Conservation (phyloP, 148 eudicot genomes). For the Cornus suecica region DNA sequence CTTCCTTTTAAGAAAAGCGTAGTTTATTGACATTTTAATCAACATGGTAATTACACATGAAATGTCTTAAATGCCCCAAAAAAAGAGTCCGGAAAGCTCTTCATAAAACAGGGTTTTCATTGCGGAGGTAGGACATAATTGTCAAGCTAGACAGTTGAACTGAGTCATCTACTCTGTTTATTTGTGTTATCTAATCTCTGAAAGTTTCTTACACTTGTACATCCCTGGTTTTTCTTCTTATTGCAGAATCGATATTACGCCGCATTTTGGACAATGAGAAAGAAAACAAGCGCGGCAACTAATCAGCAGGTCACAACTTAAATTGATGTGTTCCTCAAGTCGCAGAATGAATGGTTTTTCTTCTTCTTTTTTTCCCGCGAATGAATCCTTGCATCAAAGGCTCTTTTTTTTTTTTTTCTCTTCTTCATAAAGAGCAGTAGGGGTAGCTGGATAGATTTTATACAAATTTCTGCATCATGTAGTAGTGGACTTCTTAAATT, state of each 20-base stretch:
- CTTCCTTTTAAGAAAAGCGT: too few relatives aligned
- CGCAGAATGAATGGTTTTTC: not conserved
- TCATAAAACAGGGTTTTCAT: too few relatives aligned
- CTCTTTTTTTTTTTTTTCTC: not conserved
- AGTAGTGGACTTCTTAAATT: too few relatives aligned
- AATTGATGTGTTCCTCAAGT: not conserved
- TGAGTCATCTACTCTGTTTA: too few relatives aligned
- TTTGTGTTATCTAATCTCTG: not conserved
- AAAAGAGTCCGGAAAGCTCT: too few relatives aligned
- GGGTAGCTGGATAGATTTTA: too few relatives aligned
- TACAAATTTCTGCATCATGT: too few relatives aligned
- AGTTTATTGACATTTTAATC: too few relatives aligned
- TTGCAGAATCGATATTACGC: constrained; percentile 80
- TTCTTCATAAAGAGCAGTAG: not conserved
- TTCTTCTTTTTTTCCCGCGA: too few relatives aligned
- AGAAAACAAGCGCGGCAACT: constrained; percentile 26
- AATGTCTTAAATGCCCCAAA: too few relatives aligned
- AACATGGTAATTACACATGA: not conserved
- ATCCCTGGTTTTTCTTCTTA: constrained; percentile 12
- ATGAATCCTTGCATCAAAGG: not conserved
- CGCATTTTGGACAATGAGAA: constrained; percentile 93
- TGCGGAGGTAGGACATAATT: not conserved
- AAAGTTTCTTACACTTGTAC: not conserved
- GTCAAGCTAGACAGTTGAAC: not conserved
- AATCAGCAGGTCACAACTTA: not conserved